Evolutionary conservation across 2,329 filamentous ascomycete genomes (phyloP), one percentile per base, ranked within the genome.

Genomic region (Alternaria sp.): DNA sequence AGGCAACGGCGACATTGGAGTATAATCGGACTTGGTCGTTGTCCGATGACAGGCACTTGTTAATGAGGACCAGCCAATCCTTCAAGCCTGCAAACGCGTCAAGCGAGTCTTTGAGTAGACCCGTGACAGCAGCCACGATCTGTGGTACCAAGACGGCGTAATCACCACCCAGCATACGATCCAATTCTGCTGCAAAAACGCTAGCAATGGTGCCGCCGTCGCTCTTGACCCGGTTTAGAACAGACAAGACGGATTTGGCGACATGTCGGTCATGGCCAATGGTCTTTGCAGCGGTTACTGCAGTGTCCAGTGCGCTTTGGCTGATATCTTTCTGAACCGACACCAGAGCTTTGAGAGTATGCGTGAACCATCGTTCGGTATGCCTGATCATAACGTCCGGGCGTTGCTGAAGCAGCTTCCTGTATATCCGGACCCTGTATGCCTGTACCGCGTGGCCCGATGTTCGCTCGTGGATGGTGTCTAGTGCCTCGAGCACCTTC

Each of bases 1-100:
- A 90, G 71, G 92, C 93, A 92, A 95, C 97, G 1, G 94, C 94
- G 60, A 90, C 83, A 72, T 95, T 93, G 21, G 94, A 92, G 72
- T 96, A 90, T 7, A 75, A 47, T 90, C 91, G 47, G 37, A 79
- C 75, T 12, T 86, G 82, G 4, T 86, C 82, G 66, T 97, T 93
- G 56, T 87, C 87, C 69, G 89, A 91, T 75, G 97, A 97, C 80
- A 98, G 93, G 73, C 93, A 96, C 65, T 86, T 86, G 72, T 97
- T 91, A 18, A 97, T 90, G 10, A 97, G 86, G 30, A 87, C 86
- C 8, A 97, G 84, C 92, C 93, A 97, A 6, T 87, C 84, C 26
- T 85, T 87, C 66, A 93, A 89, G 73, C 91, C 88, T 30, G 90
- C 85, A 92, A 95, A 98, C 41, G 82, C 79, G 83, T 88, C 74